Evolutionary conservation across 352 stramenopile genomes (phyloP), one percentile per base, ranked within the genome.

Genomic region (Phytophthora chlamydospora): DNA sequence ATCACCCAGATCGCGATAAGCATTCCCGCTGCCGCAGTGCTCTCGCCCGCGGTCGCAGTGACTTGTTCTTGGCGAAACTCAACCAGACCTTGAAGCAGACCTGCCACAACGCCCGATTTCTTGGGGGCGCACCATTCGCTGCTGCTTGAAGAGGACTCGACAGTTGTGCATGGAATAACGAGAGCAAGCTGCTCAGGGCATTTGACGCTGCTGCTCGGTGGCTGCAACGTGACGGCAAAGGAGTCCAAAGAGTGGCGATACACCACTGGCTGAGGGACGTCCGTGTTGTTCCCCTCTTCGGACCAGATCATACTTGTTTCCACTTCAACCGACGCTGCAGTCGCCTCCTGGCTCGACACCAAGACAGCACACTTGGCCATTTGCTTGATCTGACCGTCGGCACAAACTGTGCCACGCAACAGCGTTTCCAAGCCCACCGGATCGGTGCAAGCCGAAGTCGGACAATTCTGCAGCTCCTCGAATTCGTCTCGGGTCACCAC

Each of bases 231-330:
- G 54, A 86, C 85, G 5, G 66, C 69, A 46, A 71, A 81, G 24
- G 52, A 68, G n/a, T 61, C 34, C 13, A 77, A 61, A 1, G 66
- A 71, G 42, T 82, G 47, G 11, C 69, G 72, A 16, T 51, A 60
- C 19, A 82, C 52, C 1, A 32, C 70, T 6, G 76, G 76, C 19
- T 58, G 34, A 6, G 76, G 76, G 32, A 86, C 59, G 29, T 86
- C 69, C 5, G 58, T 63, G 43, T 88, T 86, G 12, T 63, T 68
- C 19, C 50, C 45, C 47, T 88, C 78, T 52, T 88, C 70, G 5
- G 67, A 54, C 78, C 76, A 88, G 17, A 81, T 49, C 14, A 59
- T 32, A 16, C 32, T 67, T 2, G 55, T 73, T 58, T 74, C 66
- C 40, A 71, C 66, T 21, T 56, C 29, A 19, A 74, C 49, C 5